phyloP scores from a whole-genome alignment of 2,329 filamentous ascomycete species.

The Botryosphaeria dothidea region DNA sequence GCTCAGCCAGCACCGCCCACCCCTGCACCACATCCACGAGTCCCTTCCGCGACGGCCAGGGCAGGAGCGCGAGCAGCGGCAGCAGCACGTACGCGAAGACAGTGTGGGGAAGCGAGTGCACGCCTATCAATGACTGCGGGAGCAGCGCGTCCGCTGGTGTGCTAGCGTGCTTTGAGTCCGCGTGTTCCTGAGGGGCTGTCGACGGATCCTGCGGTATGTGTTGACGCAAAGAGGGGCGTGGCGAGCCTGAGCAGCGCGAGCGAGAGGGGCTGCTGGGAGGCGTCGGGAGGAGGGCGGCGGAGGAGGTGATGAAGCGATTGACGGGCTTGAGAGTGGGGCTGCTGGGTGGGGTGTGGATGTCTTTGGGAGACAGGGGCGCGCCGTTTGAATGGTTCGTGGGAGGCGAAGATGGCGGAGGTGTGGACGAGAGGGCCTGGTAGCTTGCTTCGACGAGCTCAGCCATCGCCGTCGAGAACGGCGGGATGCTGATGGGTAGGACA shows the following conservation, averaged over 20 bases:
- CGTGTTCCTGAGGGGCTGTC: background rate
- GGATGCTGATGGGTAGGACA: background rate
- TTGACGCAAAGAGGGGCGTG: background rate
- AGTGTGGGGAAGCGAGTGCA: background rate
- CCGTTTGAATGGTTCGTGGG: background rate
- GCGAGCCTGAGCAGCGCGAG: background rate
- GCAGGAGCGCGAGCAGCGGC: background rate
- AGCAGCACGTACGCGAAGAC: background rate
- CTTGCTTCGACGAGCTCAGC: background rate
- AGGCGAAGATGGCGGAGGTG: background rate
- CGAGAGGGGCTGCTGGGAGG: conserved; percentile 7
- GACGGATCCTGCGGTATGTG: background rate
- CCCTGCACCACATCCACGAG: background rate
- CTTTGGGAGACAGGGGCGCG: background rate
- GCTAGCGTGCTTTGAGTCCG: background rate
- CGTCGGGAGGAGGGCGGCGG: background rate
- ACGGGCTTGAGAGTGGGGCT: background rate
- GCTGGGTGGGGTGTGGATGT: background rate
- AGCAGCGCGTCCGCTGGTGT: background rate
- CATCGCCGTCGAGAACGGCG: background rate
- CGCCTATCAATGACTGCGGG: background rate
- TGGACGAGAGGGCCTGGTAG: background rate
- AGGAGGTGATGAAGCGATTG: background rate
- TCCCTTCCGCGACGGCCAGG: background rate
- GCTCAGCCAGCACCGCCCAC: background rate